Percentiles rank a stretch among this genome's conserved stretches.
Evolutionary conservation across 345 rosid genomes (phyloP).

Genomic region (Corymbia maculata): DNA sequence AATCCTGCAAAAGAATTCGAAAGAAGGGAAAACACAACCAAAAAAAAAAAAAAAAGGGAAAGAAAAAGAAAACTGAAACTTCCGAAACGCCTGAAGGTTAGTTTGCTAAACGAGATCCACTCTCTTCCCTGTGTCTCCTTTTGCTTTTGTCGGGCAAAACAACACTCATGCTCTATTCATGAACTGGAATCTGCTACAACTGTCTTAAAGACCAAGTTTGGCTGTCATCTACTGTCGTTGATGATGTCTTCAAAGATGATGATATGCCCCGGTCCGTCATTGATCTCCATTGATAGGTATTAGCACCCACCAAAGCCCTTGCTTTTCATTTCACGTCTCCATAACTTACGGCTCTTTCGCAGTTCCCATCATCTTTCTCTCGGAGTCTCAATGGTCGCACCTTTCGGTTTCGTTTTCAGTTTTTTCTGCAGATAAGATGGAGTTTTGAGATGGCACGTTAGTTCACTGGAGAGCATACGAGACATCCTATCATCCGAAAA

Average conservation of each 20-base stretch:
- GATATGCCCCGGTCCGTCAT: accelerated
- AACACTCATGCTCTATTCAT: not conserved
- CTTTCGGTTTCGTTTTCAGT: not conserved
- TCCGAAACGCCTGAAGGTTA: not conserved
- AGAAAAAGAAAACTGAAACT: not conserved
- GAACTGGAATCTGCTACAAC: not conserved
- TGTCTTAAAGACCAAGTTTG: not conserved
- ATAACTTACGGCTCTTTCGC: not conserved
- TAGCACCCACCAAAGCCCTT: not conserved
- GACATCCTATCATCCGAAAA: not conserved
- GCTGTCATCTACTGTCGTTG: not conserved
- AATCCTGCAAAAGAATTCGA: not conserved
- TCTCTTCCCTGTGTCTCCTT: not conserved
- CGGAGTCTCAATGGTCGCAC: not conserved
- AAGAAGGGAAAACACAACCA: not conserved
- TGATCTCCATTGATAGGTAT: not conserved
- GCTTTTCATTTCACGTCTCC: not conserved
- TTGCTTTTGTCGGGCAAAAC: not conserved
- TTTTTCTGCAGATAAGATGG: not conserved
- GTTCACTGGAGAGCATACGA: not conserved
- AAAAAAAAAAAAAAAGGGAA: not conserved
- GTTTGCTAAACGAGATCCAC: not conserved
- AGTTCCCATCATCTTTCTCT: not conserved
- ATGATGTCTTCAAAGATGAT: not conserved
- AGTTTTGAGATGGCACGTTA: not conserved